These are phyloP conservation scores for Pseudogymnoascus sp. DNA, from an alignment of 2,329 filamentous ascomycete species.

Conservation along the genomic window DNA sequence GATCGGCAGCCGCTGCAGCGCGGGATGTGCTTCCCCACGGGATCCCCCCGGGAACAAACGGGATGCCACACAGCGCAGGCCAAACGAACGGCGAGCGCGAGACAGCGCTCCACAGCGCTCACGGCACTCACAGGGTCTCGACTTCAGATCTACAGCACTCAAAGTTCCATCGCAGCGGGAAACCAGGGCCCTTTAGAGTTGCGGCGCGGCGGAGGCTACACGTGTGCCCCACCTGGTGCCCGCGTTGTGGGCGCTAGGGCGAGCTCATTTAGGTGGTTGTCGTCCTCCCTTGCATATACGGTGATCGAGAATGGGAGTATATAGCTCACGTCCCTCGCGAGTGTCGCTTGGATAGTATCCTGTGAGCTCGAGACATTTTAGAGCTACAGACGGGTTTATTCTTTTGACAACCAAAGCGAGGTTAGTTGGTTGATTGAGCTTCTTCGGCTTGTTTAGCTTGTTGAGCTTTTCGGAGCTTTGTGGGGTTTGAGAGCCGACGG, in stretches of 20 bases:
- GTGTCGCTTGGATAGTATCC: background rate
- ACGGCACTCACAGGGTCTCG: background rate
- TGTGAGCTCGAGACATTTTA: background rate
- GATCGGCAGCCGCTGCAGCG: background rate
- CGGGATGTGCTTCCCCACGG: background rate
- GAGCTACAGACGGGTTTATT: background rate
- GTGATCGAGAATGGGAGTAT: constrained; percentile 1
- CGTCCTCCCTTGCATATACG: background rate
- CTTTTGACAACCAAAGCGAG: background rate
- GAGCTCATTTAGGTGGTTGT: background rate
- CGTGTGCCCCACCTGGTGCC: background rate
- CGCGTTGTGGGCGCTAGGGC: background rate
- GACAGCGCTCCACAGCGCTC: background rate
- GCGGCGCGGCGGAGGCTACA: background rate
- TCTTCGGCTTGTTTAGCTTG: background rate
- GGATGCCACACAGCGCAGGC: background rate
- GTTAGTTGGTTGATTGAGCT: background rate
- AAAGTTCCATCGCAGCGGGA: background rate
- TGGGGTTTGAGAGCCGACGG: background rate
- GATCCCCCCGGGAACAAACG: background rate
- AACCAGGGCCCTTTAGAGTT: background rate
- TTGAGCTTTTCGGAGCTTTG: background rate
- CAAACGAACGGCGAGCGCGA: background rate
- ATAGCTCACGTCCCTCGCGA: constrained; percentile 5
- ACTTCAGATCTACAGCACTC: background rate